Percentiles rank a stretch among this genome's conserved stretches.
phyloP scores from a whole-genome alignment of 2,329 filamentous ascomycete species.

The Pseudomassariella vexata region DNA sequence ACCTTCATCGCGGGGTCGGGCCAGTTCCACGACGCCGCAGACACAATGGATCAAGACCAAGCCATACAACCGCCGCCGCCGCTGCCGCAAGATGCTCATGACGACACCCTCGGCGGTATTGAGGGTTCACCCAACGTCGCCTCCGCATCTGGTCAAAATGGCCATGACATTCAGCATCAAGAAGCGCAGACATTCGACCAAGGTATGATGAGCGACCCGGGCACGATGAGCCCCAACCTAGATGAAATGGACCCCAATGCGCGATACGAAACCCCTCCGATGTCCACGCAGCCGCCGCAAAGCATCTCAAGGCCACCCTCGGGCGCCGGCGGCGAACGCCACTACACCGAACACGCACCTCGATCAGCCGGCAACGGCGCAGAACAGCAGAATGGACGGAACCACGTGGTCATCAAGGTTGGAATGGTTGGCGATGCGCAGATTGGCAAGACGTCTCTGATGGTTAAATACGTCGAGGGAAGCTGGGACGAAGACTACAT shows the following conservation, averaged over 20 bases:
- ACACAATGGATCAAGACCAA: constrained; percentile 43
- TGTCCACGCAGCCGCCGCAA: constrained; percentile 30
- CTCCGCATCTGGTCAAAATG: constrained; percentile 13
- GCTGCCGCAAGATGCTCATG: constrained; percentile 27
- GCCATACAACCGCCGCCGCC: constrained; percentile 15
- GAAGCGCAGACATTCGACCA: constrained; percentile 44
- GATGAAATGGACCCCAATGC: constrained; percentile 34
- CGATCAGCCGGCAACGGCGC: constrained; percentile 29
- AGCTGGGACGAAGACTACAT: constrained; percentile 99
- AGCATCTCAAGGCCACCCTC: constrained; percentile 51
- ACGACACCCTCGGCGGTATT: constrained; percentile 42
- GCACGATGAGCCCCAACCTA: constrained; percentile 12
- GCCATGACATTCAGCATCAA: constrained; percentile 26
- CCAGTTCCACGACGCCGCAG: constrained; percentile 47
- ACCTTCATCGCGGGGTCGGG: constrained; percentile 42
- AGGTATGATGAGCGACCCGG: no score
- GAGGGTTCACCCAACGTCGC: constrained; percentile 38
- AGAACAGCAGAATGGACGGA: constrained; percentile 44
- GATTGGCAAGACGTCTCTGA: constrained; percentile 97
- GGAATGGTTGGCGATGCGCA: constrained; percentile 99
- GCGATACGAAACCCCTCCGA: constrained; percentile 41
- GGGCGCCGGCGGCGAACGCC: constrained; percentile 29
- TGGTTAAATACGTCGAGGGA: constrained; percentile 99
- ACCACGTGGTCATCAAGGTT: constrained; percentile 94
- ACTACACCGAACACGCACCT: constrained; percentile 39